phyloP scores from a whole-genome alignment of 2,329 filamentous ascomycete species.

The Periconia sp. region DNA sequence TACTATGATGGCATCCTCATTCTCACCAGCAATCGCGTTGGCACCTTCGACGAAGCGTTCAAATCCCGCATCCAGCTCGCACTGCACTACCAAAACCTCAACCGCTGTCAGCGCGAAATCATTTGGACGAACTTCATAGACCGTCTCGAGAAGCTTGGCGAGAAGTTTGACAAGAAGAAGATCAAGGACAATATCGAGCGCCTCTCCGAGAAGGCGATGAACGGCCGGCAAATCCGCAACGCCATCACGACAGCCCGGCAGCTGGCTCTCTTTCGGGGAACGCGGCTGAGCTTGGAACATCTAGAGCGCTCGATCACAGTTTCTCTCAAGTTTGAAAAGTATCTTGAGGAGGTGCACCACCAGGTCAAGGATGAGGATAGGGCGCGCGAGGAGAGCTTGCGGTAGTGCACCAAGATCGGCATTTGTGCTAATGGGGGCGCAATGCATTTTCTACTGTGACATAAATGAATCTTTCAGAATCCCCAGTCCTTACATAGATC shows the following conservation, averaged over 20 bases:
- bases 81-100: constrained; percentile 13
- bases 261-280: neutral
- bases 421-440: no score
- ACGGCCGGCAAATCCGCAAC: constrained; percentile 58
- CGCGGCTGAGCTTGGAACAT: neutral
- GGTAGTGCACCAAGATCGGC: no score
- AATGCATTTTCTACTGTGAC: no score
- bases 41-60: constrained; percentile 52
- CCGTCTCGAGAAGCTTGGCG: constrained; percentile 2
- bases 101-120: neutral
- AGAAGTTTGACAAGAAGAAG: neutral
- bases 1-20: constrained; percentile 90
- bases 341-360: constrained; percentile 3
- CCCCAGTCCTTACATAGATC: no score
- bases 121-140: constrained; percentile 20
- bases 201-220: constrained; percentile 47
- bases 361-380: constrained; percentile 1
- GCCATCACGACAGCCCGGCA: constrained; percentile 15
- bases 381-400: constrained; percentile 3
- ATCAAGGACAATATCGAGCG: constrained; percentile 10
- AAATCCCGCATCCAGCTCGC: constrained; percentile 48
- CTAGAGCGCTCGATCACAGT: constrained; percentile 1
- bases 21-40: constrained; percentile 78
- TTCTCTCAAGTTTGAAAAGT: constrained; percentile 1
- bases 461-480: no score